Percentiles rank a stretch among this genome's conserved stretches.
phyloP scores from a whole-genome alignment of 768 basidiomycete species.

The Kwoniella sp. region DNA sequence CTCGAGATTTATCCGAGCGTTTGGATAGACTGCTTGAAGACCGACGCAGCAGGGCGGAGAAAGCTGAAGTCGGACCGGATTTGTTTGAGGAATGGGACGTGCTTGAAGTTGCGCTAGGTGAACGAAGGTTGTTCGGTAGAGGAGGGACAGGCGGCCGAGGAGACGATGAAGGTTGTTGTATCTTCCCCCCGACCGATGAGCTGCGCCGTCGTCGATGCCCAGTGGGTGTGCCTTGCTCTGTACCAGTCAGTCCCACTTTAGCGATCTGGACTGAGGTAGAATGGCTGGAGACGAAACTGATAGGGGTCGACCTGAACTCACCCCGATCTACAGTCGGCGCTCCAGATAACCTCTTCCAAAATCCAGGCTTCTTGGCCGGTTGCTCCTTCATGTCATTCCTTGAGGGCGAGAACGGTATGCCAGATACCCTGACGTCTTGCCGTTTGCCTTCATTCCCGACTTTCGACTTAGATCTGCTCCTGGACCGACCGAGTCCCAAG shows the following conservation, averaged over 20 bases:
- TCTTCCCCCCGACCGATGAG: constrained; percentile 30
- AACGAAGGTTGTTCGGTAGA: constrained; percentile 41
- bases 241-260: neutral
- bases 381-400: constrained; percentile 24
- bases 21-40: constrained; percentile 35
- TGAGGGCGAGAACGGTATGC: constrained; percentile 40
- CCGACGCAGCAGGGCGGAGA: constrained; percentile 31
- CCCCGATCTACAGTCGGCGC: constrained; percentile 15
- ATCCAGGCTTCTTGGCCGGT: constrained; percentile 27
- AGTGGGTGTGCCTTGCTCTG: constrained; percentile 2
- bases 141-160: constrained; percentile 38
- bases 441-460: neutral
- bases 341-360: constrained; percentile 47
- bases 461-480: constrained; percentile 27
- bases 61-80: constrained; percentile 20
- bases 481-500: constrained; percentile 11
- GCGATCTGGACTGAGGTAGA: too few relatives aligned
- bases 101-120: constrained; percentile 31
- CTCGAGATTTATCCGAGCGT: constrained; percentile 25
- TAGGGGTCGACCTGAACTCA: too few relatives aligned
- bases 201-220: constrained; percentile 33
- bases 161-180: constrained; percentile 7
- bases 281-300: too few relatives aligned
- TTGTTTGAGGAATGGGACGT: constrained; percentile 27
- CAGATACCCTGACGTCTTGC: constrained; percentile 23